phyloP scores from a whole-genome alignment of 2,329 filamentous ascomycete species.

The Aspergillus proliferans region DNA sequence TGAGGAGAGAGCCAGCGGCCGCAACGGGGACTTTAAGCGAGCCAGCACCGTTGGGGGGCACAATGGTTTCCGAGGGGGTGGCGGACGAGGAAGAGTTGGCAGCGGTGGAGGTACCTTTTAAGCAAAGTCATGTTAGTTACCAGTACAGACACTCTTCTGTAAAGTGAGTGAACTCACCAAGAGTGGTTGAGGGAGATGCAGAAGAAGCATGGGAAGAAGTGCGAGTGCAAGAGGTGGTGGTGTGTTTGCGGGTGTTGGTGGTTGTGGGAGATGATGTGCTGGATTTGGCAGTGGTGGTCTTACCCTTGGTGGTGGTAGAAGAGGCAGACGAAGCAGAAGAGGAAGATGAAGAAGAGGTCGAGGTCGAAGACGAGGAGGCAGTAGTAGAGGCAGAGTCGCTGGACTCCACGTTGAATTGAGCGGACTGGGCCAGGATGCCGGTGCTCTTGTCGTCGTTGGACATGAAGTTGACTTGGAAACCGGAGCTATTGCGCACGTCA shows the following conservation, averaged over 20 bases:
- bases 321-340: conserved; percentile 3
- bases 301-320: conserved; percentile 11
- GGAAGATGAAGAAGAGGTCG: conserved; percentile 14
- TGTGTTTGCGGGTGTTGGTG: conserved; percentile 1
- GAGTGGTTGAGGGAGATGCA: conserved; percentile 17
- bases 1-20: conserved; percentile 22
- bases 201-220: conserved; percentile 10
- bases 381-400: conserved; percentile 15
- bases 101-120: conserved; percentile 10
- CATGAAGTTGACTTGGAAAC: conserved; percentile 40
- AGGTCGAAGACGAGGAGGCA: conserved; percentile 19
- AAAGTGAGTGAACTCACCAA: conserved; percentile 18
- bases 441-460: conserved; percentile 26
- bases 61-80: conserved; percentile 17
- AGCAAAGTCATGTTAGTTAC: conserved; percentile 8
- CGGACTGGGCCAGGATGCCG: conserved; percentile 40
- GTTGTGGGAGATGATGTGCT: not conserved
- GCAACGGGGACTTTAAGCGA: conserved; percentile 20
- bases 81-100: conserved; percentile 10
- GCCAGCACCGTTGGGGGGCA: conserved; percentile 18
- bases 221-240: conserved; percentile 5
- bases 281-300: conserved; percentile 11
- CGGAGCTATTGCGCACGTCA: conserved; percentile 18
- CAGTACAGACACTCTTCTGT: not conserved
- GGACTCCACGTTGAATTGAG: conserved; percentile 25